phyloP scores from a whole-genome alignment of 2,329 filamentous ascomycete genomes.

The Neopestalotiopsis clavispora region DNA sequence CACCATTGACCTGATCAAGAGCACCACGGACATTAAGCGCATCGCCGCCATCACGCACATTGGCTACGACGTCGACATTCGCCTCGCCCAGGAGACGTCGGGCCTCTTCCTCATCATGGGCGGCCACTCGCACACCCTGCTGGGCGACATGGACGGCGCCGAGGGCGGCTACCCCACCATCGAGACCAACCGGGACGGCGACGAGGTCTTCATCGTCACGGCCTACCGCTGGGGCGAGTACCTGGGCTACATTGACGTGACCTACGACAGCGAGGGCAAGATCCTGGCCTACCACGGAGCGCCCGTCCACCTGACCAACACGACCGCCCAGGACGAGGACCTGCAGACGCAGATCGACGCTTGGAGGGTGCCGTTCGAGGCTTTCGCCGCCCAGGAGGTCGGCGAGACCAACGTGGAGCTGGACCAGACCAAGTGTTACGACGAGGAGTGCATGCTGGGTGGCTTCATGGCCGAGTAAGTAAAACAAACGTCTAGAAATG shows the following conservation, averaged over 20 bases:
- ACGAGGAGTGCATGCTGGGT: constrained; percentile 62
- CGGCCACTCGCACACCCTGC: constrained; percentile 47
- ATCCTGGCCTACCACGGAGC: constrained; percentile 67
- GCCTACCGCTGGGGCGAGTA: constrained; percentile 74
- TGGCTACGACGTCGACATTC: constrained; percentile 67
- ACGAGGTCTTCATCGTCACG: constrained; percentile 72
- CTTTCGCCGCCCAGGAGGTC: constrained; percentile 61
- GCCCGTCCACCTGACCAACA: constrained; percentile 68
- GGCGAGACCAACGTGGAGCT: constrained; percentile 59
- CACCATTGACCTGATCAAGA: constrained; percentile 65
- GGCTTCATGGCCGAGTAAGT: constrained; percentile 57
- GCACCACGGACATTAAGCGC: constrained; percentile 65
- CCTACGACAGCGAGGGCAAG: constrained; percentile 64
- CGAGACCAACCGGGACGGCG: constrained; percentile 61
- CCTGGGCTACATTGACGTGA: constrained; percentile 69
- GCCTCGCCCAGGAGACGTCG: constrained; percentile 62
- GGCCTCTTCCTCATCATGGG: constrained; percentile 71
- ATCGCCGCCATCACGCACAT: constrained; percentile 72
- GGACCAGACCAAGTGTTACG: constrained; percentile 63
- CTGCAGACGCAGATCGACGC: constrained; percentile 62
- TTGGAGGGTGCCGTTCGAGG: constrained; percentile 67
- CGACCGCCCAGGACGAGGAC: constrained; percentile 58
- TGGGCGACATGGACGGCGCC: constrained; percentile 63
- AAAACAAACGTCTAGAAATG: background rate
- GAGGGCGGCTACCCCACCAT: constrained; percentile 69